Evolutionary conservation across 768 basidiomycete species (phyloP).

Genomic region (Sarcodon aspratus): DNA sequence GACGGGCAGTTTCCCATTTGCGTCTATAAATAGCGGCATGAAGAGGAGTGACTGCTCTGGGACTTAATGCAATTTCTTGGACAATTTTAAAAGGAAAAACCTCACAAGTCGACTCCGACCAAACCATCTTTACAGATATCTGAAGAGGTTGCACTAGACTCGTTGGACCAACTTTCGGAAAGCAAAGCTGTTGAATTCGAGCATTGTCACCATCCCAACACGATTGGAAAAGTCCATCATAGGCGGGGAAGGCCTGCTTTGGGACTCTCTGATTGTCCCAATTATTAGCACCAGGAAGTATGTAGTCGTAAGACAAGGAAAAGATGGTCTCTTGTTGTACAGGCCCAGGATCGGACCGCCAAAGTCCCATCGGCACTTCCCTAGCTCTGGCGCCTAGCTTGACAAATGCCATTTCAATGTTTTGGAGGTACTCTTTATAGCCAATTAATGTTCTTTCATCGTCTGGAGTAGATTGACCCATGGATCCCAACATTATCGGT

Average conservation of each 20-base stretch:
- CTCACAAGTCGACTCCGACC: slow-evolving; percentile 5
- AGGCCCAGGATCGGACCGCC: too few species aligned
- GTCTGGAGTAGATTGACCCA: too few species aligned
- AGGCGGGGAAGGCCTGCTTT: slow-evolving; percentile 20
- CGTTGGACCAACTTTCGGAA: slow-evolving; percentile 25
- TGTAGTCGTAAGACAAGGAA: background rate
- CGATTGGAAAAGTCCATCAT: slow-evolving; percentile 47
- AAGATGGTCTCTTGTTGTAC: background rate
- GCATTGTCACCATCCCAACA: slow-evolving; percentile 40
- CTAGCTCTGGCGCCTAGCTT: too few species aligned
- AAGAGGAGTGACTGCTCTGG: slow-evolving; percentile 36
- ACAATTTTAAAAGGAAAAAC: background rate
- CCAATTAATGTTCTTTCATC: too few species aligned
- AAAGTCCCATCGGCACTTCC: background rate
- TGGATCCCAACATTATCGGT: too few species aligned
- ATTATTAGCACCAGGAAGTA: background rate
- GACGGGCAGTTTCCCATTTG: slow-evolving; percentile 45
- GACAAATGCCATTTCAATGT: too few species aligned
- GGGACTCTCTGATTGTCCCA: background rate
- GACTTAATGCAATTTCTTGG: background rate
- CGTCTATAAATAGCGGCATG: slow-evolving; percentile 35
- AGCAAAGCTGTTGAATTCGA: slow-evolving; percentile 38
- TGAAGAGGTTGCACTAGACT: slow-evolving; percentile 23
- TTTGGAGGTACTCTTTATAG: too few species aligned
- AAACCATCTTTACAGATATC: slow-evolving; percentile 26